Evolutionary conservation across 164 flowering plant species (phyloP), one percentile per base, ranked within the genome.

Genomic region (Saururus chinensis): DNA sequence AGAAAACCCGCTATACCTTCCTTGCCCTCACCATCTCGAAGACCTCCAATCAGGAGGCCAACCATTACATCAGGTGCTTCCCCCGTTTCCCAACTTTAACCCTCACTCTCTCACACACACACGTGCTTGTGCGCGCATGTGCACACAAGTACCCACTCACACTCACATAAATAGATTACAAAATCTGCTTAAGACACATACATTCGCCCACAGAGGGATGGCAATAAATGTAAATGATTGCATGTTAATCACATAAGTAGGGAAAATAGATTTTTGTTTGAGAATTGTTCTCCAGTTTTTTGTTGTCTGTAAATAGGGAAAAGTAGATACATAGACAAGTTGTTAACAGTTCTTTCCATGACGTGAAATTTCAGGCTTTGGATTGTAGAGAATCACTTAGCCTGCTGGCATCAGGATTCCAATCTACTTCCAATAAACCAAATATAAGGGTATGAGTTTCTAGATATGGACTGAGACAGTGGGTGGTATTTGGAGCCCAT

Each of bases 1-100:
- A 58, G 60, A 53, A 58, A 58, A 19, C 40, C 60, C 35, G 58
- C 58, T 55, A 24, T 30, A 24, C 30, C 14, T 16, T 55, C 30
- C 58, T 55, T 24, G 58, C 30, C 19, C 58, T 55, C 35, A 11
- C 19, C 16, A 14, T 23, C 30, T 24, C 49, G 49, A 45, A 45
- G 49, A 17, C 49, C 49, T 55, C 58, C 37, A 23, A 24, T 11
- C 10, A 55, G 58, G 11, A 23, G 30, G 35, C 35, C 58, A 23
- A 24, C 19, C 9, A 35, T 55, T 23, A 4, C 49, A 45, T 45
- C 49, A 45, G 49, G 49, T 60, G 14, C 22, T n/a, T 17, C 61
- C 49, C 9, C 14, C 11, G 49, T 45, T 45, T 45, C 11, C 14
- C 14, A 12, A 45, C 49, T 45, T 45, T 45, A 12, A 45, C 17